Evolutionary conservation across 371 early-diverging fungal genomes (phyloP), one percentile per base, ranked within the genome.

Genomic region (Nosema muscidifuracis): DNA sequence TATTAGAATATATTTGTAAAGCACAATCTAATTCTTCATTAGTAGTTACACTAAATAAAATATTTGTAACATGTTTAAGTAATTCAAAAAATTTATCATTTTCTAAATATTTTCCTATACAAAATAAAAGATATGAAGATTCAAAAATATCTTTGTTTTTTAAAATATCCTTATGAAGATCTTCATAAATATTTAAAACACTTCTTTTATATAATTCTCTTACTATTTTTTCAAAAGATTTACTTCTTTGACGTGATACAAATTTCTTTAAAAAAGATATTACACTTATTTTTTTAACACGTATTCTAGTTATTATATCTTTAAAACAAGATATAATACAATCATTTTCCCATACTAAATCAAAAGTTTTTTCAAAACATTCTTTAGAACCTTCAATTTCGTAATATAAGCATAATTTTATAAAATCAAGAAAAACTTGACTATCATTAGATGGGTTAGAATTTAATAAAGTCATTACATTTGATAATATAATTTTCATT

Each of bases 401-500:
- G 12, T 58, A 70, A 33, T 71, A 62, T 28, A 67, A 67, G 7
- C 72, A 40, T 26, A 71, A 43, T 65, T 78, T 78, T n/a, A 78
- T 67, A 58, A 75, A 78, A 26, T 47, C 65, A 16, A 62, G 18
- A 51, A 75, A 67, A 28, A 76, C 72, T n/a, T n/a, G 15, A 26
- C 30, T 51, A 33, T 75, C 75, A 42, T 64, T 60, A 30, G 53
- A 60, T 10, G 42, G 15, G 7, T 60, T 57, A 36, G 58, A 44
- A 47, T 61, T 51, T 22, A 73, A 50, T n/a, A 74, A 38, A 2
- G 13, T 43, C 22, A 56, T 42, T 12, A 74, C 36, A 15, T 44
- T 56, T 31, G 65, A 36, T 20, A 78, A 71, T 15, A 75, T 77
- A 15, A 64, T 40, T 57, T 77, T 76, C 67, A 80, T 79, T 10